phyloP scores from a whole-genome alignment of 805 yeast genomes.

The Saccharomycopsis schoenii region DNA sequence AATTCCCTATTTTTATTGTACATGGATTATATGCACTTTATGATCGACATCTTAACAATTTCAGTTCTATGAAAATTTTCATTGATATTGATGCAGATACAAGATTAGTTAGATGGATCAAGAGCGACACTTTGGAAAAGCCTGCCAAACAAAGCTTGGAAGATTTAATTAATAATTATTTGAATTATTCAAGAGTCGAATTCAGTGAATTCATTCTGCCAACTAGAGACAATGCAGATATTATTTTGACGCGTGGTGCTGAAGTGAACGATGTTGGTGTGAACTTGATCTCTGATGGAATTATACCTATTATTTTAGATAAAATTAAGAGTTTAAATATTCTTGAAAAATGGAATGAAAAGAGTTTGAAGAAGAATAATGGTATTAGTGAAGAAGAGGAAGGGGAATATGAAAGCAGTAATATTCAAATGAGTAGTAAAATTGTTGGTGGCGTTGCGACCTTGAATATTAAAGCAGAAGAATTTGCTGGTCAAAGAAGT shows the following conservation, averaged over 20 bases:
- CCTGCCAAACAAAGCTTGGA: constrained; percentile 21
- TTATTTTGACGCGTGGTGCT: constrained; percentile 62
- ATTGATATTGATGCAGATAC: constrained; percentile 82
- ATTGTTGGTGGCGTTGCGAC: constrained; percentile 16
- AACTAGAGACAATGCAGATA: constrained; percentile 68
- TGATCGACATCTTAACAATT: constrained; percentile 42
- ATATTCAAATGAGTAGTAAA: neutral
- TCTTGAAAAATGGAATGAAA: neutral
- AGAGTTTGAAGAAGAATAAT: neutral
- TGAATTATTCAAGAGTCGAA: constrained; percentile 51
- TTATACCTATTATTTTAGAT: constrained; percentile 30
- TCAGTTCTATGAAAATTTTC: constrained; percentile 60
- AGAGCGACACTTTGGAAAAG: constrained; percentile 19
- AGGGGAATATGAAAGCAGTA: neutral
- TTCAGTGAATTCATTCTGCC: constrained; percentile 54
- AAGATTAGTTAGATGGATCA: constrained; percentile 66
- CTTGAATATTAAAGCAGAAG: constrained; percentile 28
- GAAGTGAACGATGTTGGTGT: constrained; percentile 41
- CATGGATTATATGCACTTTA: constrained; percentile 78
- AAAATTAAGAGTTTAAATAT: constrained; percentile 2
- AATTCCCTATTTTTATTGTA: constrained; percentile 34
- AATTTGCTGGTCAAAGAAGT: constrained; percentile 31
- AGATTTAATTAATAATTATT: constrained; percentile 33
- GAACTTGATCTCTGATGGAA: constrained; percentile 53
- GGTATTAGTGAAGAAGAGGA: neutral